A percentile compares a stretch with the other conserved stretches of the same genome.
Evolutionary conservation across 306 rosid species (phyloP).

Genomic region (Quercus parvula): DNA sequence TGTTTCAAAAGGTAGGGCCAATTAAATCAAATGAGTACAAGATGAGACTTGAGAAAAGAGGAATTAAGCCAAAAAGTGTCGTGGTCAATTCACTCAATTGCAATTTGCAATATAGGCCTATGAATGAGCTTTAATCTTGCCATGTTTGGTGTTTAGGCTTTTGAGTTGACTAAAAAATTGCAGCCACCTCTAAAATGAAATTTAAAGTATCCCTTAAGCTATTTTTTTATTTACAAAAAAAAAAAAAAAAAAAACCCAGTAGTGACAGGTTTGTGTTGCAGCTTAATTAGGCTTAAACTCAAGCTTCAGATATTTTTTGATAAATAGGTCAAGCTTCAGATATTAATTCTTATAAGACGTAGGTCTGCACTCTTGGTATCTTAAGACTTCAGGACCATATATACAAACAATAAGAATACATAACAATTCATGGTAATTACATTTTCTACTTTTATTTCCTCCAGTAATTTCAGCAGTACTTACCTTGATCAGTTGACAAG

Average conservation of each 20-base stretch:
- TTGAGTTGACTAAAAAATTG: not conserved
- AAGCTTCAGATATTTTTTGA: not conserved
- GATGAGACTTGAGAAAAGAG: not conserved
- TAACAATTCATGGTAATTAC: not conserved
- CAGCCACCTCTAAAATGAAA: not conserved
- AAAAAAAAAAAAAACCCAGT: not conserved
- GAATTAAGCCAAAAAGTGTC: not conserved
- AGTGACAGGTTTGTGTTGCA: not conserved
- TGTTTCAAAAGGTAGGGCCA: not conserved
- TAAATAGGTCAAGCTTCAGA: not conserved
- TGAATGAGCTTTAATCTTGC: not conserved
- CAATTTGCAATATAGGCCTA: not conserved
- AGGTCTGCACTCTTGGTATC: not conserved
- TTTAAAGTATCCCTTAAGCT: not conserved
- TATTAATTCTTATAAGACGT: not conserved
- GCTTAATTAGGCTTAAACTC: not conserved
- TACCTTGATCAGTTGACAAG: constrained; percentile 94
- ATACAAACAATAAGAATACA: not conserved
- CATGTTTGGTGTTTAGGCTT: not conserved
- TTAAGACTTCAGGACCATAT: not conserved
- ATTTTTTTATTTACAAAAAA: not conserved
- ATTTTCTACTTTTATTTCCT: not conserved
- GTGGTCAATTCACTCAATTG: not conserved
- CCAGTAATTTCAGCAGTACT: constrained; percentile 2
- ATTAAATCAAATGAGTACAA: not conserved